Base-by-base conservation (phyloP, 1,284 basidiomycete species). In the Ustilago curta region DNA sequence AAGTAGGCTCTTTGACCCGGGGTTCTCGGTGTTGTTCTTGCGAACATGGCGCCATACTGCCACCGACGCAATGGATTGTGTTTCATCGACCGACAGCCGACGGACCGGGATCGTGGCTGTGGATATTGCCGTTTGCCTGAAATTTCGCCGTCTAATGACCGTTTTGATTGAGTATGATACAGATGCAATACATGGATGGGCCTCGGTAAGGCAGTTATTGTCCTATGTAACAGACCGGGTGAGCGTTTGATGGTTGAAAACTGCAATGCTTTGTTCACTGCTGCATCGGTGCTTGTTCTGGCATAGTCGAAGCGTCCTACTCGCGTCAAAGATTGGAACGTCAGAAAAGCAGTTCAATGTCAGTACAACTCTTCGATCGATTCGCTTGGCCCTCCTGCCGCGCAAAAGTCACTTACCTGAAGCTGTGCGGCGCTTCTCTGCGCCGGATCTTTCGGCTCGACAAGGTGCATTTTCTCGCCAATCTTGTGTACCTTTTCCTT, bases 381-480 rank as follows among this genome's bases (percentile, higher is more conserved):
- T 8, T 27, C 27, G 27, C 23, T 1, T n/a, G 27, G 0, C 32
- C 23, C 14, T 18, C 6, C 6, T 32, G 8, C 29, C 35, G 14
- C 25, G 1, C 2, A 18, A 27, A 27, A 7, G 27, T 27, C 27
- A 67, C 76, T 52, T 58, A 75, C 76, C 71, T 78, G 76, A 16
- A 65, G 66, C 40, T 74, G 76, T 12, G 76, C 76, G 12, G 67
- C 64, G 16, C 67, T 75, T 32, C 74, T 44, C 31, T 69, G 59
- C 9, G 51, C 39, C 2, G 68, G 65, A 53, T 76, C 76, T 25
- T 71, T 78, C 1, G 76, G 69, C 44, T 76, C 71, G 4, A 80
- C 73, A 9, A 80, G 71, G 23, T 78, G 62, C 73, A 80, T 64
- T 58, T 77, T 80, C 50, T 78, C 76, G 39, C 76, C 78, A 11